These are phyloP conservation scores for Candida insectorum DNA, from an alignment of 805 yeast genomes.

Conservation along the genomic window DNA sequence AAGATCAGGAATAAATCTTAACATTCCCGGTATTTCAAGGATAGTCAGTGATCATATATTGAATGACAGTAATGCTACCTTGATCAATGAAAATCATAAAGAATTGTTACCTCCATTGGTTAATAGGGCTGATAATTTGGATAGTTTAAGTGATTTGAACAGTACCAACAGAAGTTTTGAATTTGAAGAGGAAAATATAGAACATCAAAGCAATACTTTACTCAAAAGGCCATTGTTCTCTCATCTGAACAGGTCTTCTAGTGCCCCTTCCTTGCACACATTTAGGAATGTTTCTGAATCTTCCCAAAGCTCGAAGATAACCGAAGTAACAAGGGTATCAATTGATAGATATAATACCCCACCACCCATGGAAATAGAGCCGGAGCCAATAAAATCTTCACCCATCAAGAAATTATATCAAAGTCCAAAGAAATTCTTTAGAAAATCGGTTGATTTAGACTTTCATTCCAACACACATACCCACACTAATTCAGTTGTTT, in stretches of 20 bases:
- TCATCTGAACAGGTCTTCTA: conserved; percentile 24
- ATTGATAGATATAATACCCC: conserved; percentile 6
- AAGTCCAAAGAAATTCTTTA: conserved; percentile 25
- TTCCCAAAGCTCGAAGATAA: conserved; percentile 1
- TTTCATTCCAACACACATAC: conserved; percentile 14
- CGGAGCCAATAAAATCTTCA: conserved; percentile 15
- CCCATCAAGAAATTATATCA: conserved; percentile 29
- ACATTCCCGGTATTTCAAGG: conserved; percentile 14
- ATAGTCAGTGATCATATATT: conserved; percentile 17
- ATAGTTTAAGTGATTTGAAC: conserved; percentile 24
- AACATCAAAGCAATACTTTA: no score
- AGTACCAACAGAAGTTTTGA: conserved; percentile 4
- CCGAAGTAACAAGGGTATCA: not conserved
- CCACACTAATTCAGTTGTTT: conserved; percentile 26
- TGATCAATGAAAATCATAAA: conserved; percentile 6
- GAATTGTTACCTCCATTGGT: conserved; percentile 9
- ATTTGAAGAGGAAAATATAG: not conserved
- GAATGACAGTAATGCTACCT: conserved; percentile 8
- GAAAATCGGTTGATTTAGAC: conserved; percentile 14
- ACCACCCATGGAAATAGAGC: conserved; percentile 5
- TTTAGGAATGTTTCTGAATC: conserved; percentile 21
- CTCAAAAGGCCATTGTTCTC: conserved; percentile 11
- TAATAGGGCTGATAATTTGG: conserved; percentile 20
- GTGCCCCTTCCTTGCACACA: conserved; percentile 43
- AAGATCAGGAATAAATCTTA: conserved; percentile 20